A percentile compares a stretch with the other conserved stretches of the same genome.
Evolutionary conservation across 352 stramenopile genomes (phyloP).

Genomic region (Stramenopiles sp.): DNA sequence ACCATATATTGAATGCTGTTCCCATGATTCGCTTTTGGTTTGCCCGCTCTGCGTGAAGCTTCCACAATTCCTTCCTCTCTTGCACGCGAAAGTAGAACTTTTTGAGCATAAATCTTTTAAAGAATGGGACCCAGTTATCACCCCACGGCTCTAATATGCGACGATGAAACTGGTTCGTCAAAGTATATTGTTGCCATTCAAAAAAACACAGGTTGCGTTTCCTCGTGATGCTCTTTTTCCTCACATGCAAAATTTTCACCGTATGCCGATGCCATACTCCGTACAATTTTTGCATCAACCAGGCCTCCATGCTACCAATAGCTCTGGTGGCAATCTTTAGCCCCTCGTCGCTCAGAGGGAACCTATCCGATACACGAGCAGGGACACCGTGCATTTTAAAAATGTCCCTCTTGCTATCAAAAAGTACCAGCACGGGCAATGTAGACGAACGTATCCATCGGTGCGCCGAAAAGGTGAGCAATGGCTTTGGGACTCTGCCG

Average conservation of each 20-base stretch:
- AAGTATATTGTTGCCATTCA: neutral
- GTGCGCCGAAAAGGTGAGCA: neutral
- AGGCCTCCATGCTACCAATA: neutral
- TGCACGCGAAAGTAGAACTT: neutral
- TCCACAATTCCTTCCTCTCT: neutral
- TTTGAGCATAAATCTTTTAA: neutral
- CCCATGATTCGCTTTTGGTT: neutral
- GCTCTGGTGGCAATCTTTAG: neutral
- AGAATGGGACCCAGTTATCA: neutral
- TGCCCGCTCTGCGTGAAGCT: neutral
- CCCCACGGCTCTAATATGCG: neutral
- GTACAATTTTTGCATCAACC: constrained; percentile 1
- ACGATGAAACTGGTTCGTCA: neutral
- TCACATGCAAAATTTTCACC: neutral
- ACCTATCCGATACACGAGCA: neutral
- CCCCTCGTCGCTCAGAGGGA: neutral
- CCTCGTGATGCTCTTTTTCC: neutral
- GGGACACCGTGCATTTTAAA: neutral
- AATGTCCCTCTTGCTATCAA: neutral
- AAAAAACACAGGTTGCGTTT: neutral
- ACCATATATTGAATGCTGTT: neutral
- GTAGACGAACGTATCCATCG: neutral
- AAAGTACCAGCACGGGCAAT: neutral
- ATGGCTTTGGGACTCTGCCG: neutral
- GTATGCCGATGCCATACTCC: neutral